These are phyloP conservation scores for Prorocentrum cordatum DNA, from an alignment of 169 alveolate species.

Conservation along the genomic window DNA sequence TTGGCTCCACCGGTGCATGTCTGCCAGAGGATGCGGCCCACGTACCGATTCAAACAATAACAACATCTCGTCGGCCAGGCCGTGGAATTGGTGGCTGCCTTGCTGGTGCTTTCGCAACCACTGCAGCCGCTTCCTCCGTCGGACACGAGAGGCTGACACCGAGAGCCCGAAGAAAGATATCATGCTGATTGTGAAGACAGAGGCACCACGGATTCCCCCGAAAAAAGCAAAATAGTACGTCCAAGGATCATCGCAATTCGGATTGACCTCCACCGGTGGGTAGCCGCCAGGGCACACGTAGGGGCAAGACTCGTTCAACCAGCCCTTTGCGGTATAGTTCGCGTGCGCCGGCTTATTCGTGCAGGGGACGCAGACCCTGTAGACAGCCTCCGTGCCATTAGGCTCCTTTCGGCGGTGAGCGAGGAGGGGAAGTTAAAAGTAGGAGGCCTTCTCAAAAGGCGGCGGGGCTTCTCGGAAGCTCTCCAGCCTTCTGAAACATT, in stretches of 20 bases:
- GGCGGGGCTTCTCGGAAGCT: no score
- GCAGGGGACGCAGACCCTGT: conserved; percentile 24
- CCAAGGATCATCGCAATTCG: conserved; percentile 36
- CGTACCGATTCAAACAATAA: conserved; percentile 49
- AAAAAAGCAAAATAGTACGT: conserved; percentile 40
- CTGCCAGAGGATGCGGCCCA: not conserved
- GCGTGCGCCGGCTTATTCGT: conserved; percentile 63
- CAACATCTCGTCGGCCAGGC: conserved; percentile 51
- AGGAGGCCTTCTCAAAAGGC: no score
- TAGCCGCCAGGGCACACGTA: conserved; percentile 60
- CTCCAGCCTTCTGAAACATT: no score
- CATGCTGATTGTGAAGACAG: not conserved
- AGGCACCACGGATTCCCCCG: not conserved
- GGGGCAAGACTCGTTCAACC: conserved; percentile 58
- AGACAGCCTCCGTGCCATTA: no score
- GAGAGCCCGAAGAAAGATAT: not conserved
- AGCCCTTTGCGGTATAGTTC: conserved; percentile 44
- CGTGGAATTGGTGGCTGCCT: not conserved
- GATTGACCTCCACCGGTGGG: conserved; percentile 54
- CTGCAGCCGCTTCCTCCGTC: no score
- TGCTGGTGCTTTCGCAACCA: no score
- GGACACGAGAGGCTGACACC: no score
- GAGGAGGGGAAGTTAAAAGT: no score
- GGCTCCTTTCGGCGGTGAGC: no score
- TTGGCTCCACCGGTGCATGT: not conserved